Base-by-base conservation (phyloP, 305 asterid genomes). In the Coffea humblotiana region DNA sequence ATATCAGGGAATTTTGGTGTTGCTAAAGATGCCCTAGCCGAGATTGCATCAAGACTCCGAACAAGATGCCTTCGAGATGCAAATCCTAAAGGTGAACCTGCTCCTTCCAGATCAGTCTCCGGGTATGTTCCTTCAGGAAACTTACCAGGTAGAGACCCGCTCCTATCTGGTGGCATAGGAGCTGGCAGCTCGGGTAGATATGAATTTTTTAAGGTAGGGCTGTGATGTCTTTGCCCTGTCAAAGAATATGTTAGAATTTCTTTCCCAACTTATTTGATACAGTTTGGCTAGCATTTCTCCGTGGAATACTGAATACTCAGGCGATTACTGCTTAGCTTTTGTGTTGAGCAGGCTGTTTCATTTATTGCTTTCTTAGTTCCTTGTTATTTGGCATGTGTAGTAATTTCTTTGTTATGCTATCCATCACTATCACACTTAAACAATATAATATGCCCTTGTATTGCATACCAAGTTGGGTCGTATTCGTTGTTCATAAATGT, bases 1-100 rank as follows among this genome's bases (percentile, higher is more conserved):
- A 84, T 94, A 84, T 87, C 92, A 80, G 97, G 97, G 77, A 92
- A 87, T 84, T 84, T 86, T 78, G 91, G 89, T 75, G 89, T 91
- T 40, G 94, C 91, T 81, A 89, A 90, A 88, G 98, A 92, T 82
- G 98, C 97, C 81, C 88, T 94, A 87, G 82, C 87, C 49, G 98
- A 94, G 91, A 87, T 94, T 68, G 88, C 92, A 69, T 88, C 93
- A 81, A 91, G 98, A 83, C 94, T 92, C 72, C 85, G 94, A 86
- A 82, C 90, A 40, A 88, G 97, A 87, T 90, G 82, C 78, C 92
- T 92, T 71, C 91, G 88, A 79, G 97, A 89, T 83, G 88, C 82
- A 81, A 86, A 80, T 87, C 71, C 88, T 81, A 87, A 75, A 82
- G 89, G 78, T 61, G 94, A 90, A 81, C 86, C 90, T 74, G 87